A percentile compares a stretch with the other conserved stretches of the same genome.
phyloP scores from a whole-genome alignment of 352 stramenopile species.

The Phytophthora macrochlamydospora region DNA sequence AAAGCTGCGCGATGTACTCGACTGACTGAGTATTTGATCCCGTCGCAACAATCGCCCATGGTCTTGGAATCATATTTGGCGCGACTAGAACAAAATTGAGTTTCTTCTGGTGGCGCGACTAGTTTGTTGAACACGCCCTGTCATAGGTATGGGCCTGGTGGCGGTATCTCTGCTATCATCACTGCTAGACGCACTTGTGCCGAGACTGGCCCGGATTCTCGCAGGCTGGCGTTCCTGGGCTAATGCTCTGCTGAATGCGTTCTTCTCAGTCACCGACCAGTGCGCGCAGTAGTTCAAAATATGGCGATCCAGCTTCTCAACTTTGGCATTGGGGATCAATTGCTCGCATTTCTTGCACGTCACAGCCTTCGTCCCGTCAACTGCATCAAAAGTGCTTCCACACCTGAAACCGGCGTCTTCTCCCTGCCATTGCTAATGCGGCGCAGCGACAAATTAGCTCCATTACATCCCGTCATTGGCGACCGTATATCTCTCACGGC shows the following conservation, averaged over 20 bases:
- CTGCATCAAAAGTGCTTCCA: conserved; percentile 5
- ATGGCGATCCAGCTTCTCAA: conserved; percentile 15
- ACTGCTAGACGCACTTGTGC: background rate
- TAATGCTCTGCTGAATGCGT: background rate
- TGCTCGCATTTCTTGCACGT: conserved; percentile 12
- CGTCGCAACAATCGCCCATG: conserved; percentile 1
- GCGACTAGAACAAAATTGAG: conserved; percentile 1
- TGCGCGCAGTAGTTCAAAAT: conserved; percentile 19
- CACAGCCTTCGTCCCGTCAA: conserved; percentile 4
- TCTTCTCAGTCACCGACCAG: background rate
- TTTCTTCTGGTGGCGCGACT: conserved; percentile 5
- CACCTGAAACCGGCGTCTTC: background rate
- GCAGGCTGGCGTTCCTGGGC: conserved; percentile 1
- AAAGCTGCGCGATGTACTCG: background rate
- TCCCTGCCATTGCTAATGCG: conserved; percentile 1
- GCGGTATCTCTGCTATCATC: background rate
- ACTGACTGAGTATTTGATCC: background rate
- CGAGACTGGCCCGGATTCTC: background rate
- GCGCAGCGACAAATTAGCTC: background rate
- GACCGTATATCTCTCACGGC: background rate
- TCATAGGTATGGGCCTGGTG: background rate
- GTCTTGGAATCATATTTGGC: conserved; percentile 5
- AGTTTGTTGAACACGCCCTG: background rate
- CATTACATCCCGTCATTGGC: background rate
- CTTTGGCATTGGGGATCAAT: conserved; percentile 11